Conservation (phyloP, 345 rosid genomes). For the Passiflora organensis region DNA sequence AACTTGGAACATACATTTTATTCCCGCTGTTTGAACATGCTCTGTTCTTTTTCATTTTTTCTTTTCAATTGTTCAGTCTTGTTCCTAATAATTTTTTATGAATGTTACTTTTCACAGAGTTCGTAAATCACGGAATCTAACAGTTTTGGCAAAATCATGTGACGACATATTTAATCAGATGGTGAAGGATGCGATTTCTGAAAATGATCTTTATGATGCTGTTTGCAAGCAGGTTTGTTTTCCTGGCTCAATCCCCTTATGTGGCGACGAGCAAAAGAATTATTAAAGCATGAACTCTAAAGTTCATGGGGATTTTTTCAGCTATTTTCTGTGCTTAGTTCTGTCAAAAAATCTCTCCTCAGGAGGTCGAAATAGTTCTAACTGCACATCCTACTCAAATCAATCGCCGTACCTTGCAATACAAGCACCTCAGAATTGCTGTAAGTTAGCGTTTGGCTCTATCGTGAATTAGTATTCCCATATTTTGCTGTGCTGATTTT, state of each 20-base stretch:
- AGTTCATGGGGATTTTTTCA: too few species aligned
- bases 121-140: conserved; percentile 46
- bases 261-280: too few species aligned
- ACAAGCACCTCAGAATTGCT: conserved; percentile 88
- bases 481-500: conserved; percentile 13
- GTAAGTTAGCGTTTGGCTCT: conserved; percentile 43
- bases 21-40: too few species aligned
- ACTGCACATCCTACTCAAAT: conserved; percentile 99
- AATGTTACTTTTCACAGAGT: conserved; percentile 47
- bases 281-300: too few species aligned
- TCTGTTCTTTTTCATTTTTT: too few species aligned
- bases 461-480: not conserved
- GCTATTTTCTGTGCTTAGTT: too few species aligned
- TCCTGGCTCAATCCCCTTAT: not conserved
- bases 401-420: conserved; percentile 87
- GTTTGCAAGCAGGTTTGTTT: conserved; percentile 82
- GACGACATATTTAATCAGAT: conserved; percentile 82
- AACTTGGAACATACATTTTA: not conserved
- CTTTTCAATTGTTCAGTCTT: not conserved
- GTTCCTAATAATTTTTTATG: not conserved
- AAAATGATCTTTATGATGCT: conserved; percentile 67
- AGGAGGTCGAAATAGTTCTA: conserved; percentile 97
- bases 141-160: conserved; percentile 71
- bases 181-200: conserved; percentile 70
- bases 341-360: conserved; percentile 11